A percentile compares a stretch with the other conserved stretches of the same genome.
phyloP scores from a whole-genome alignment of 75 land plant genomes.

The Picea sitchensis region DNA sequence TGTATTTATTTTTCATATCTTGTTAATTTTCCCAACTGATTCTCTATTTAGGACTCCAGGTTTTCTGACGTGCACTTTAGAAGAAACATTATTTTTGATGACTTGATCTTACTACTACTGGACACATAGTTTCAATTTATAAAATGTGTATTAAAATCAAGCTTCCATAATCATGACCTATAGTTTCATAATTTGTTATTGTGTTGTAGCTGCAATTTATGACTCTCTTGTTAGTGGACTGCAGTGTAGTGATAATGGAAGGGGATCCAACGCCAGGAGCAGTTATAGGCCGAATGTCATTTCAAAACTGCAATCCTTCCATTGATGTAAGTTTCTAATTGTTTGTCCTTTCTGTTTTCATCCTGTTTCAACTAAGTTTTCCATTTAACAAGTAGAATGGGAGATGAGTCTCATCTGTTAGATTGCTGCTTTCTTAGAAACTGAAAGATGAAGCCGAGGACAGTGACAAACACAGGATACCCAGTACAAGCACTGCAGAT shows the following conservation, averaged over 20 bases:
- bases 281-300: slow-evolving; percentile 89
- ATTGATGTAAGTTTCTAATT: slow-evolving; percentile 69
- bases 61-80: too few species aligned
- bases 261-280: slow-evolving; percentile 94
- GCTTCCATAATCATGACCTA: too few species aligned
- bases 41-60: too few species aligned
- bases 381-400: neutral
- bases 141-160: too few species aligned
- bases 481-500: neutral
- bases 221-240: neutral
- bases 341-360: neutral
- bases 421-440: slow-evolving; percentile 46
- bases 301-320: slow-evolving; percentile 84
- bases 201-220: too few species aligned
- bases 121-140: too few species aligned
- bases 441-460: slow-evolving; percentile 43
- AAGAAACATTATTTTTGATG: too few species aligned
- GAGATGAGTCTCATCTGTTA: neutral
- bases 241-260: slow-evolving; percentile 90
- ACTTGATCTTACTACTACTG: too few species aligned
- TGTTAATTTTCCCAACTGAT: too few species aligned
- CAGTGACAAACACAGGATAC: neutral
- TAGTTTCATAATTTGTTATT: too few species aligned
- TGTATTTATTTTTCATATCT: too few species aligned
- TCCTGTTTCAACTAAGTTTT: neutral